phyloP scores from a whole-genome alignment of 176 grass and related monocot species.

The Raddia distichophylla region DNA sequence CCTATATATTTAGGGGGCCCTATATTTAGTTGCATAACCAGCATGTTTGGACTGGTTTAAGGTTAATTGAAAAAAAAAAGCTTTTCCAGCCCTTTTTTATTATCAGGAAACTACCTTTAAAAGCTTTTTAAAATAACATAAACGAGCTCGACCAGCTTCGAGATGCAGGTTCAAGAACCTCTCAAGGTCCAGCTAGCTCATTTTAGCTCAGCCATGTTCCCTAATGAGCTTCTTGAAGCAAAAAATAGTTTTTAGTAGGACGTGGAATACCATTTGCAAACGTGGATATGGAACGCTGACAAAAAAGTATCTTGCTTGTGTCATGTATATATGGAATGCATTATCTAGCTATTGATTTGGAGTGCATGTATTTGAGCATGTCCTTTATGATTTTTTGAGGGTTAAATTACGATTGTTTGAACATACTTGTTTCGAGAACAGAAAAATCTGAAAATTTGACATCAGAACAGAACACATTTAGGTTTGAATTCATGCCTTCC shows the following conservation, averaged over 20 bases:
- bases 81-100: too few species aligned
- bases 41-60: too few species aligned
- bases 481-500: conserved; percentile 12
- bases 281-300: background rate
- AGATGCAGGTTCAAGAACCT: too few species aligned
- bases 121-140: too few species aligned
- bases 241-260: background rate
- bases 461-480: background rate
- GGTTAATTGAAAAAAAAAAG: too few species aligned
- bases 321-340: background rate
- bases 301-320: background rate
- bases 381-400: background rate
- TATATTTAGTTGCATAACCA: too few species aligned
- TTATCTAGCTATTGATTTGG: background rate
- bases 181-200: too few species aligned
- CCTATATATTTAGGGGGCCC: background rate
- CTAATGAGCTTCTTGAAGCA: background rate
- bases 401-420: background rate
- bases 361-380: background rate
- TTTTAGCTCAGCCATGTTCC: background rate
- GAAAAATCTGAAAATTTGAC: background rate
- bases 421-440: background rate
- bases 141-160: too few species aligned
- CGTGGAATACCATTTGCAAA: background rate
- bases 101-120: too few species aligned